Evolutionary conservation across 306 rosid genomes (phyloP), one percentile per base, ranked within the genome.

Genomic region (Astragalus membranaceus): DNA sequence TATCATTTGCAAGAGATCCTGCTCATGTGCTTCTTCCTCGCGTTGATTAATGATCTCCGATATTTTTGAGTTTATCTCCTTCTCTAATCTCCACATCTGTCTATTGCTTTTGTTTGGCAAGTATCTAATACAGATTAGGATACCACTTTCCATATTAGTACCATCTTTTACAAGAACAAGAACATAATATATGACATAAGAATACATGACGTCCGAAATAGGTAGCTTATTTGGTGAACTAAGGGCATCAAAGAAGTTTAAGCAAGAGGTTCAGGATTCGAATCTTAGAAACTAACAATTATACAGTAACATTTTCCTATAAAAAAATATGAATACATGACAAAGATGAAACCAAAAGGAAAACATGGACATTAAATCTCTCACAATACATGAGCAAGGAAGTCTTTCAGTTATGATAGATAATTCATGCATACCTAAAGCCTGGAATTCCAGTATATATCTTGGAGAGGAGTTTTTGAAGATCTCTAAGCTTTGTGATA

Each of bases 1-100:
- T 57, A 91, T 78, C 86, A 73, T 87, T 64, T 88, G 91, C 17
- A 88, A 32, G 16, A 91, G 85, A 73, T 88, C 96, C 64, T 86
- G 73, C 75, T 80, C 90, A 48, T 46, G 26, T 8, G 75, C 58
- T 43, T 76, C 75, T 13, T 67, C 68, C 17, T 3, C 56, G 3
- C 85, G 85, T 2, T 80, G 77, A n/a, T 79, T 81, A 50, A 82
- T 81, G 52, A 84, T 78, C 55, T 44, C 51, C 36, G 64, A 44
- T 66, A 89, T 83, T 66, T 50, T 79, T 3, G 89, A 64, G 79
- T 79, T 9, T 20, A 89, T 76, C 35, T 84, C 79, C 69, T 92
- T 81, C 79, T 85, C 88, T 44, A 89, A 37, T 82, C 74, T 89
- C 96, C 92, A 81, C 16, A 83, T 42, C 37, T 71, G 76, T 67